These are phyloP conservation scores for Eutrema salsugineum DNA, from an alignment of 441 rosid genomes.

Conservation along the genomic window DNA sequence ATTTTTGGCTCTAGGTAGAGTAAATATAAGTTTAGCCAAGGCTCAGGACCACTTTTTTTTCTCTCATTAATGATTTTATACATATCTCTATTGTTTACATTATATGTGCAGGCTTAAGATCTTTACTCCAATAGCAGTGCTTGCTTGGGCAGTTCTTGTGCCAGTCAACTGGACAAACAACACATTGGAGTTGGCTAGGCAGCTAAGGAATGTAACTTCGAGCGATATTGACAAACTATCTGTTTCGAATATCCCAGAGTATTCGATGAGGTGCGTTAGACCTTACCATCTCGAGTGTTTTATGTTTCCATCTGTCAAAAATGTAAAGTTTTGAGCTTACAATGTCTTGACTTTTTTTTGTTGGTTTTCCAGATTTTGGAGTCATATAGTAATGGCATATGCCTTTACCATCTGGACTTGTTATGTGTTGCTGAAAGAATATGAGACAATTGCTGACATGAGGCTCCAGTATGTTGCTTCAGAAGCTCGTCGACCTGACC, in stretches of 20 bases:
- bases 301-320: not conserved
- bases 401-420: slow-evolving; percentile 88
- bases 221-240: slow-evolving; percentile 87
- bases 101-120: slow-evolving; percentile 66
- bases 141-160: slow-evolving; percentile 78
- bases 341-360: not conserved
- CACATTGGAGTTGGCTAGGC: slow-evolving; percentile 35
- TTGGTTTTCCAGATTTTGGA: slow-evolving; percentile 58
- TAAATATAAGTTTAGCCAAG: not conserved
- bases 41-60: not conserved
- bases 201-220: slow-evolving; percentile 50
- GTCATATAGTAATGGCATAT: slow-evolving; percentile 81
- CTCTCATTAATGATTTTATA: not conserved
- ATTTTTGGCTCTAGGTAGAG: not conserved
- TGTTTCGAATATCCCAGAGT: slow-evolving; percentile 71
- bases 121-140: slow-evolving; percentile 69
- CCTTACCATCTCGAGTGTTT: not conserved
- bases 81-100: not conserved
- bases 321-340: not conserved
- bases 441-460: slow-evolving; percentile 68
- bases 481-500: slow-evolving; percentile 81
- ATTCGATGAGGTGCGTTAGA: slow-evolving; percentile 56
- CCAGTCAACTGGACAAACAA: slow-evolving; percentile 71
- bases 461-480: slow-evolving; percentile 79
- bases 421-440: slow-evolving; percentile 74